Conservation (phyloP, 2,329 filamentous ascomycete species). For the Pseudogymnoascus sp. region DNA sequence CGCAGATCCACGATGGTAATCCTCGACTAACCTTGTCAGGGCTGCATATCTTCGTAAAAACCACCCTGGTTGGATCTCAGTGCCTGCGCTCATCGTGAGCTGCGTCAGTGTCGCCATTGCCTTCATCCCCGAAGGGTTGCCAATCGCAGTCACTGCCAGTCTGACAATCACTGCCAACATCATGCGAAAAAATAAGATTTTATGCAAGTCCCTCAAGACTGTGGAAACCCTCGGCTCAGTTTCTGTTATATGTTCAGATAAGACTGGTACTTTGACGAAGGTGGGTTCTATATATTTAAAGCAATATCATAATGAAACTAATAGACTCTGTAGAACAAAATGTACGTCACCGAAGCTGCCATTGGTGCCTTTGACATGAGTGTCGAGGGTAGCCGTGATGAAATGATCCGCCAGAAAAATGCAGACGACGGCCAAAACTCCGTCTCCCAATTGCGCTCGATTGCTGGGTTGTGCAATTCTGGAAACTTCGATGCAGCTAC, state of each 20-base stretch:
- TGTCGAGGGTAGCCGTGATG: constrained; percentile 41
- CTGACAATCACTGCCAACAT: constrained; percentile 69
- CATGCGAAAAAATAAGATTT: constrained; percentile 68
- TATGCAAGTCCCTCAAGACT: constrained; percentile 73
- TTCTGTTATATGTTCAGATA: constrained; percentile 68
- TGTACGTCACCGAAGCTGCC: constrained; percentile 63
- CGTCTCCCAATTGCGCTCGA: constrained; percentile 49
- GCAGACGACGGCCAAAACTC: constrained; percentile 31
- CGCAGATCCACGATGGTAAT: constrained; percentile 24
- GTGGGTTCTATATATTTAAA: constrained; percentile 16
- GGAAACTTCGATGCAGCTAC: constrained; percentile 66
- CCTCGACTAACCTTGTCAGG: constrained; percentile 14
- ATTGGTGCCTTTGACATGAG: constrained; percentile 43
- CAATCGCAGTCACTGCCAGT: constrained; percentile 60
- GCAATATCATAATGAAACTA: constrained; percentile 20
- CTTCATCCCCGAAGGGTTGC: constrained; percentile 68
- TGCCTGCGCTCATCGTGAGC: constrained; percentile 62
- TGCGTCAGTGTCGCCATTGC: constrained; percentile 67
- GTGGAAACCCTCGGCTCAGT: constrained; percentile 69
- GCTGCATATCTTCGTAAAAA: constrained; percentile 59
- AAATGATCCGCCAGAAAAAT: constrained; percentile 21
- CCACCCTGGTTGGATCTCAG: constrained; percentile 64
- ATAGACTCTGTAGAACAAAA: constrained; percentile 47
- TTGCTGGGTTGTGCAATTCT: constrained; percentile 64
- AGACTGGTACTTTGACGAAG: constrained; percentile 61